phyloP scores from a whole-genome alignment of 73 alveolate species.

The Paramecium pentaurelia region DNA sequence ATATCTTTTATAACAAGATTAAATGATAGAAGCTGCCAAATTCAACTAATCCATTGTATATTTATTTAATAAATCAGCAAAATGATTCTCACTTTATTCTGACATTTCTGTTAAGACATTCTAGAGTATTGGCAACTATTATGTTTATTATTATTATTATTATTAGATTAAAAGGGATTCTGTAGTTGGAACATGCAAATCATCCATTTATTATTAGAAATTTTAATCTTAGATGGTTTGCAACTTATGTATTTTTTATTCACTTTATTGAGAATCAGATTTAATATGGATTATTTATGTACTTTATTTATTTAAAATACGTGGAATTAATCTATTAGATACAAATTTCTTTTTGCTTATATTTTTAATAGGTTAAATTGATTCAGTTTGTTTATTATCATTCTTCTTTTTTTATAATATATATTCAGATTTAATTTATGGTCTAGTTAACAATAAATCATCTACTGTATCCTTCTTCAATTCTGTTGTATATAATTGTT shows the following conservation, averaged over 20 bases:
- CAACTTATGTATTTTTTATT: background rate
- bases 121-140: background rate
- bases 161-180: background rate
- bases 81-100: background rate
- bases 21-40: background rate
- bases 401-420: background rate
- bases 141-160: background rate
- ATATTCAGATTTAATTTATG: constrained; percentile 24
- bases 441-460: background rate
- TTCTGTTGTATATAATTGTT: background rate
- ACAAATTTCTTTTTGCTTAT: background rate
- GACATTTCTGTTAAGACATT: background rate
- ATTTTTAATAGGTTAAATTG: background rate
- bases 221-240: background rate
- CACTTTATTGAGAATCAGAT: constrained; percentile 13
- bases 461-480: background rate
- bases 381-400: background rate
- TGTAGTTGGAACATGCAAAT: background rate
- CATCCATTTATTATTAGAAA: background rate
- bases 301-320: background rate
- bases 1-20: background rate
- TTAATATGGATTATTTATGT: background rate
- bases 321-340: background rate
- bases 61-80: background rate
- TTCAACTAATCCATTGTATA: background rate